A percentile compares a stretch with the other conserved stretches of the same genome.
phyloP scores from a whole-genome alignment of 2,329 filamentous ascomycete genomes.

The Colletotrichum agaves region DNA sequence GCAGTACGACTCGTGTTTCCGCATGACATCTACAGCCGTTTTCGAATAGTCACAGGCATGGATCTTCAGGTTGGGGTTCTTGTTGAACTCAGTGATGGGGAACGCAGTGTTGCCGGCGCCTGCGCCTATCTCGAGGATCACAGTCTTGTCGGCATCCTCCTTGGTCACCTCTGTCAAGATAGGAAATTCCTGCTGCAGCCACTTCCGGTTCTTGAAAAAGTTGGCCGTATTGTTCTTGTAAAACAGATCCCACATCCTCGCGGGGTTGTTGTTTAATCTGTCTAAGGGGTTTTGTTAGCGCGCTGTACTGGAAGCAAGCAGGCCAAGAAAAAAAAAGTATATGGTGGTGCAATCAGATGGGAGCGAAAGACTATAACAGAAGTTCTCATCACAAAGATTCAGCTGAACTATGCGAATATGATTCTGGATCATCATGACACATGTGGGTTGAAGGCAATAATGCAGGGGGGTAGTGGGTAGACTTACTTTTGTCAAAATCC shows the following conservation, averaged over 20 bases:
- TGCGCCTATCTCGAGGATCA: slow-evolving; percentile 90
- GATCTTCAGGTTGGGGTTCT: slow-evolving; percentile 82
- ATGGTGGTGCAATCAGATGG: slow-evolving; percentile 68
- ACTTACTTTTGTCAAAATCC: slow-evolving; percentile 88
- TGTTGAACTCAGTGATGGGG: slow-evolving; percentile 85
- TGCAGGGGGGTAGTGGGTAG: neutral
- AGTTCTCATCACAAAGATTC: slow-evolving; percentile 65
- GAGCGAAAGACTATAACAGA: slow-evolving; percentile 75
- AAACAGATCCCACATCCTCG: slow-evolving; percentile 98
- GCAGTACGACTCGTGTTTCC: slow-evolving; percentile 80
- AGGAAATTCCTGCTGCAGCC: slow-evolving; percentile 96
- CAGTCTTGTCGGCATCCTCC: slow-evolving; percentile 74
- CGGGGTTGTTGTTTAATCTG: slow-evolving; percentile 89
- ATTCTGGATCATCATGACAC: slow-evolving; percentile 45
- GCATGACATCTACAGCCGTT: slow-evolving; percentile 93
- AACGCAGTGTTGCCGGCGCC: slow-evolving; percentile 98
- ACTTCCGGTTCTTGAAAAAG: slow-evolving; percentile 99
- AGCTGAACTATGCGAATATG: slow-evolving; percentile 69
- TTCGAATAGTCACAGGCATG: slow-evolving; percentile 98
- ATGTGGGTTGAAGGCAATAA: slow-evolving; percentile 29
- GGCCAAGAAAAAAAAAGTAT: slow-evolving; percentile 15
- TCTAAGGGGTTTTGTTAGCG: slow-evolving; percentile 61
- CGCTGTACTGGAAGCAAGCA: slow-evolving; percentile 31
- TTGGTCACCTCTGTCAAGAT: slow-evolving; percentile 81
- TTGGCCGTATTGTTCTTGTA: slow-evolving; percentile 98